Percentiles rank a stretch among this genome's conserved stretches.
phyloP scores from a whole-genome alignment of 73 alveolate genomes.

The Tetrahymena borealis region DNA sequence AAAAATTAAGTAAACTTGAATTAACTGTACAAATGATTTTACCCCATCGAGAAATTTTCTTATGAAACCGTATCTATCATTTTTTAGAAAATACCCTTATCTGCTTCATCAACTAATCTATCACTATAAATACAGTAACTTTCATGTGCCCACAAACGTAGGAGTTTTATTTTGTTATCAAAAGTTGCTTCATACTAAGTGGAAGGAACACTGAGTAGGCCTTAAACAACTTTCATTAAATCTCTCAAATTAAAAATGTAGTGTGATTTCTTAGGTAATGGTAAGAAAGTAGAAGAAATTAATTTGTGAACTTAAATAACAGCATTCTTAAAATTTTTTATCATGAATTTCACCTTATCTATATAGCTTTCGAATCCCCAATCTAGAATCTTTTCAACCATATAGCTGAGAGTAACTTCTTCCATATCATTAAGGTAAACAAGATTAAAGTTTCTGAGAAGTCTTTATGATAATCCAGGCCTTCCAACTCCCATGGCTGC shows the following conservation, averaged over 20 bases:
- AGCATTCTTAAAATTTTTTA: constrained; percentile 54
- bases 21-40: not conserved
- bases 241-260: constrained; percentile 85
- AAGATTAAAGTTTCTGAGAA: constrained; percentile 78
- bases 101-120: constrained; percentile 84
- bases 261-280: constrained; percentile 88
- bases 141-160: constrained; percentile 90
- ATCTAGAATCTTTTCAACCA: constrained; percentile 68
- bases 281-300: constrained; percentile 69
- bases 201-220: constrained; percentile 68
- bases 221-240: constrained; percentile 84
- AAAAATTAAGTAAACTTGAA: not conserved
- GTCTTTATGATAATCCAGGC: constrained; percentile 66
- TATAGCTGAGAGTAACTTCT: constrained; percentile 69
- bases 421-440: constrained; percentile 71
- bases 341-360: constrained; percentile 53
- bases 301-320: constrained; percentile 73
- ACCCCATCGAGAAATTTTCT: constrained; percentile 28
- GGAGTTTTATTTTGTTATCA: constrained; percentile 52
- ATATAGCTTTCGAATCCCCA: constrained; percentile 79
- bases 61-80: constrained; percentile 62
- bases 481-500: constrained; percentile 72
- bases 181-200: constrained; percentile 52
- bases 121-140: constrained; percentile 85
- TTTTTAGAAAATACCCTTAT: constrained; percentile 56